Base-by-base conservation (phyloP, 2,329 filamentous ascomycete species). In the Cytospora leucostoma region DNA sequence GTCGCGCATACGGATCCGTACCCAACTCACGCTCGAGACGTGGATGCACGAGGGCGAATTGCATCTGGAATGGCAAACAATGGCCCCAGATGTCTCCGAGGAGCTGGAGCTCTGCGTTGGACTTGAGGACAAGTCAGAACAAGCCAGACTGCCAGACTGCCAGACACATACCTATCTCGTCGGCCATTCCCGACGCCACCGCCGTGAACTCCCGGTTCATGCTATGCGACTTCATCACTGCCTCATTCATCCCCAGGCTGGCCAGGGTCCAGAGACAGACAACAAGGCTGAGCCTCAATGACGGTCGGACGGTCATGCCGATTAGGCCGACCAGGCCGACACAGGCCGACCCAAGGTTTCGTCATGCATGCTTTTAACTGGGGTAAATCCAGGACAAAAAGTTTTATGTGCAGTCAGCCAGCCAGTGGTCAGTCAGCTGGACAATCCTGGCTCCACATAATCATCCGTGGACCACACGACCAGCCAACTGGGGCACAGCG, bases 201-300 rank as follows among this genome's bases (percentile, higher is more conserved):
- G 38, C 38, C 38, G n/a, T 44, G 5, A n/a, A 44, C 2, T 19
- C 17, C 7, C 19, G 40, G 15, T 7, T 15, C 7, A 7, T 13
- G 38, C 17, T n/a, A 44, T 44, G 40, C 40, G 19, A n/a, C 40
- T n/a, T 44, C 40, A 44, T n/a, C 40, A 44, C 40, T n/a, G 40
- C 40, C 40, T 17, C 40, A n/a, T 13, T 27, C 56, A 59, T 59
- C 50, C 34, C 37, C 54, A n/a, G 32, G 49, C 7, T 33, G 21
- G 19, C 38, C 38, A 40, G 38, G 12, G 17, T 12, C 38, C 11
- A 17, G 12, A 40, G 38, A 12, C 11, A 40, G 38, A 12, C 38
- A 19, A 21, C 51, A 35, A 49, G 58, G 58, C 58, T 61, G 58
- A 61, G 58, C 58, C 58, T 40, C 51, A 59, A 47, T 33, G 47